Evolutionary conservation across 2,329 filamentous ascomycete species (phyloP), one percentile per base, ranked within the genome.

Genomic region (Ambrosiella beaveri): DNA sequence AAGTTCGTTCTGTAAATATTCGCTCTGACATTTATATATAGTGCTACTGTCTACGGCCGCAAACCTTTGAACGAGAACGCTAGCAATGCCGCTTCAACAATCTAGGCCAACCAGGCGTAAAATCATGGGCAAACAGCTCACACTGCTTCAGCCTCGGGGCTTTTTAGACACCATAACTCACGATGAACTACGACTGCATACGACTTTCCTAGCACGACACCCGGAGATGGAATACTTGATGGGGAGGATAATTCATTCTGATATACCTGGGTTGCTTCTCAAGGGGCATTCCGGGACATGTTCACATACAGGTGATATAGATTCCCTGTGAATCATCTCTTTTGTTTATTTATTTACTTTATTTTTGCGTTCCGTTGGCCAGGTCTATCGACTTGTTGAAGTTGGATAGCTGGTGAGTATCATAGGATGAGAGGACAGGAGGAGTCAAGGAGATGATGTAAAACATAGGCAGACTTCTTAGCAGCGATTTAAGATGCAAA

Each of bases 21-120:
- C 27, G 27, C 27, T 27, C 27, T 27, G 27, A 49, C 2, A 54
- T 4, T 19, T 12, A 15, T 41, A 7, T 19, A 40, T 27, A 56
- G 55, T 39, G 39, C 54, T 38, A 54, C 54, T 7, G 58, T 54
- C 35, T 57, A 54, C 47, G 55, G 58, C 39, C 51, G 51, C 35
- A 57, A 60, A 55, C 54, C 54, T 19, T 47, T 57, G 36, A n/a
- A 35, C 19, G 19, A 36, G 27, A 36, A 9, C 11, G 35, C 53
- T n/a, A 55, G 44, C 27, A 60, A 55, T 36, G 52, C 55, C 37
- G 44, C 50, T 8, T 60, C 55, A 17, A 57, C 54, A 27, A 54
- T 57, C 40, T 40, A 41, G 38, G 44, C 39, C 9, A 8, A 51
- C 27, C 7, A 35, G 9, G 47, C 27, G 19, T 51, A 51, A 36